A percentile compares a stretch with the other conserved stretches of the same genome.
These are phyloP conservation scores for Exobasidium rhododendri DNA, from an alignment of 1,284 basidiomycete species.

Conservation along the genomic window DNA sequence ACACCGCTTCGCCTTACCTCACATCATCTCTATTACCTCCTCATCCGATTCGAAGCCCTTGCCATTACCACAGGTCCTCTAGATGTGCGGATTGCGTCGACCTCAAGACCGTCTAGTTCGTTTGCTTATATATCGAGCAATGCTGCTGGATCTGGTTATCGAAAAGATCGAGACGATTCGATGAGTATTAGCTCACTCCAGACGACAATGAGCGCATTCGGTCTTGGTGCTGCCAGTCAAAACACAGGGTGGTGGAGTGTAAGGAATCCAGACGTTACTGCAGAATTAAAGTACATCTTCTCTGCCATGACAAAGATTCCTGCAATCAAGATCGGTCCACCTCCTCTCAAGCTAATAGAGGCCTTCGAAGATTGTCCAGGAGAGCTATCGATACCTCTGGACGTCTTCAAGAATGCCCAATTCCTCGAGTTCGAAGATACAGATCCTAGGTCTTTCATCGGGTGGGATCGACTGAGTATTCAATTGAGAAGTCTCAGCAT, in stretches of 20 bases:
- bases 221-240: constrained; percentile 7
- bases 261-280: constrained; percentile 60
- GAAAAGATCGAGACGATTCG: constrained; percentile 59
- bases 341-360: constrained; percentile 63
- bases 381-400: constrained; percentile 70
- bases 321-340: constrained; percentile 60
- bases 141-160: constrained; percentile 29
- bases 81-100: constrained; percentile 62
- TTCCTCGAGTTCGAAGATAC: constrained; percentile 72
- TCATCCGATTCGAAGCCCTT: constrained; percentile 78
- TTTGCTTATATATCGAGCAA: constrained; percentile 66
- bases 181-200: constrained; percentile 73
- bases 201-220: constrained; percentile 62
- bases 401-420: constrained; percentile 77
- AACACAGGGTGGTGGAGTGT: background rate
- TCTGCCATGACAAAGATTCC: constrained; percentile 80
- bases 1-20: constrained; percentile 67
- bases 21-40: constrained; percentile 80
- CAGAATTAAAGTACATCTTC: constrained; percentile 74
- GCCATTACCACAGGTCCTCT: constrained; percentile 71
- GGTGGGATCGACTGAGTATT: constrained; percentile 76
- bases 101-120: constrained; percentile 13
- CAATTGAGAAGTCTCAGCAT: constrained; percentile 71
- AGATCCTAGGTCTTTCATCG: constrained; percentile 75
- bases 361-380: constrained; percentile 71